Base-by-base conservation (phyloP, 2,329 filamentous ascomycete genomes). In the Drechslerella dactyloides region DNA sequence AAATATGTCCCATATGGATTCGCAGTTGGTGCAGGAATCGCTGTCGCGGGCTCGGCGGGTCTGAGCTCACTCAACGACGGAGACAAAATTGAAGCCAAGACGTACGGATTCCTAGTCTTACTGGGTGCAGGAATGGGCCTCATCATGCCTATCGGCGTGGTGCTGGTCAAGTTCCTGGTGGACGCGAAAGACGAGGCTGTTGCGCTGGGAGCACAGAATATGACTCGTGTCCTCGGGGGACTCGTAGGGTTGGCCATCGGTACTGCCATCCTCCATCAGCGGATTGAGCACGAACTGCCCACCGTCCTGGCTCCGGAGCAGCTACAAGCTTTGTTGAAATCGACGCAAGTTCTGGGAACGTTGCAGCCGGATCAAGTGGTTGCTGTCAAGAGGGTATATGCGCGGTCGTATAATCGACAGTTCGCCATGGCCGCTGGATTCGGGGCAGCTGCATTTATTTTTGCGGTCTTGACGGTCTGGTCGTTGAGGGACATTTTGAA, bases 101-200 rank as follows among this genome's bases (percentile, higher is more conserved):
- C 79, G 42, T 79, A 79, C 62, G 79, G 78, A 5, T 81, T 78
- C 42, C 75, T 81, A 58, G 77, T 76, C 1, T 69, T 81, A 7
- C 78, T 80, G 74, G 80, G 79, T 7, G 76, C 80, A 19, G 80
- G 80, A 1, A 79, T 81, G 60, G 80, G 79, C 1, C 74, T 80
- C 55, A 75, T 69, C 11, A 77, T 78, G 48, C 76, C 75, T 23
- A 78, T 78, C 1, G 54, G 80, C 7, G 46, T 80, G 5, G 78
- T 78, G 33, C 75, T 79, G 33, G 77, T 77, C 40, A 77, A 75
- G 19, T 54, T 80, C 57, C 74, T 79, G n/a, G 76, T 78, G 13
- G 65, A 75, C 0, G 46, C 78, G 10, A 69, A 75, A 54, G 78
- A 80, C 59, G 51, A 48, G 79, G 79, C 77, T 6, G 78, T 80